Base-by-base conservation (phyloP, 805 yeast genomes). In the Starmerella apicola region DNA sequence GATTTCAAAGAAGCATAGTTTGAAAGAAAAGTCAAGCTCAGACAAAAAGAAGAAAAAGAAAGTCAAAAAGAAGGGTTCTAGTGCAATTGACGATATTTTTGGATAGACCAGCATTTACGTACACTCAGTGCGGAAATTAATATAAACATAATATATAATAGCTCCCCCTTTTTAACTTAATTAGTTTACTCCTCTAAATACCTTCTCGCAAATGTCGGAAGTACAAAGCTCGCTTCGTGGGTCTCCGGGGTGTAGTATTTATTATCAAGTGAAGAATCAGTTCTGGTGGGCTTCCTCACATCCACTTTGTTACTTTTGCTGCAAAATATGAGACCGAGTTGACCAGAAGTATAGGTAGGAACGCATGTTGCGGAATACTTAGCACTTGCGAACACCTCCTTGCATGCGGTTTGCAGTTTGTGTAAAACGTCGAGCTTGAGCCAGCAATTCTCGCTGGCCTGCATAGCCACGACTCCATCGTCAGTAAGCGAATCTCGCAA, bases 291-390 rank as follows among this genome's bases (percentile, higher is more conserved):
- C 49, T 62, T 67, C 53, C 64, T 68, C 43, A 88, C 80, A 48
- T 78, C 67, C 36, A 78, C 76, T 20, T 61, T 52, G 13, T 72
- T 58, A 57, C 81, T 80, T 67, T 85, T 88, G 48, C 79, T 72
- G 62, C 96, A 86, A 45, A 88, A 86, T 95, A 88, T 83, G 66
- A 91, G 83, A n/a, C 97, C 98, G 56, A 88, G 80, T 61, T 85
- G 93, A 49, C 98, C 98, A 16, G 95, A 78, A 49, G 98, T 95
- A 58, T 88, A 88, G 43, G 97, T 86, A 58, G 98, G 98, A 52
- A 86, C 84, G 57, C 91, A 74, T 43, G 93, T 80, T 67, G 82
- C 81, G 25, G 94, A 85, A 60, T 85, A 86, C 58, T 81, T 91
- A 31, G 80, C 96, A 39, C 74, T 81, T 34, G 95, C 94, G 78